These are phyloP conservation scores for Wakefieldia striispora DNA, from an alignment of 768 basidiomycete genomes.

Conservation along the genomic window DNA sequence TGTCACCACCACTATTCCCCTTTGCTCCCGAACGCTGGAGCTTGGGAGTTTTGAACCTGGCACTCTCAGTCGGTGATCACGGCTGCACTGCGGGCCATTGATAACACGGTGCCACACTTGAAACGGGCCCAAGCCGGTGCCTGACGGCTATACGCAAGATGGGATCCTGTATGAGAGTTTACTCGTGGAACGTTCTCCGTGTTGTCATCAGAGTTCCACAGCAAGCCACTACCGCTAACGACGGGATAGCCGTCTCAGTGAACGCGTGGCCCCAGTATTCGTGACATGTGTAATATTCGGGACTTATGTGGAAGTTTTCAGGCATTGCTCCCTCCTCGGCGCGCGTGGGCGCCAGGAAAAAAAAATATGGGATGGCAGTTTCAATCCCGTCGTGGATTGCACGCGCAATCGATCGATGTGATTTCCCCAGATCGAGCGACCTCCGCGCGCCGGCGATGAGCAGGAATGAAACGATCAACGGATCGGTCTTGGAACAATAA, in stretches of 20 bases:
- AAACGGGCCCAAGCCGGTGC: neutral
- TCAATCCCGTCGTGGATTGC: constrained; percentile 8
- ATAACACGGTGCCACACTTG: constrained; percentile 4
- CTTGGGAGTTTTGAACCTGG: no score
- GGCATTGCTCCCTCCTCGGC: neutral
- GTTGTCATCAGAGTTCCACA: constrained; percentile 1
- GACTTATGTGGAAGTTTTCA: constrained; percentile 3
- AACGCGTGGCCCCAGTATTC: neutral
- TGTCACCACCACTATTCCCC: neutral
- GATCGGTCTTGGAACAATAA: constrained; percentile 8
- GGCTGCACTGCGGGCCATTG: constrained; percentile 11
- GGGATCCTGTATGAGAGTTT: no score
- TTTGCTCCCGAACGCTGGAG: neutral
- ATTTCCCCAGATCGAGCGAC: constrained; percentile 15
- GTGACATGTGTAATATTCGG: constrained; percentile 10
- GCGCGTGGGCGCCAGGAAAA: neutral
- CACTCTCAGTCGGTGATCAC: constrained; percentile 19
- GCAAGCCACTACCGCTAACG: neutral
- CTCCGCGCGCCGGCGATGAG: constrained; percentile 21
- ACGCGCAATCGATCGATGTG: constrained; percentile 20
- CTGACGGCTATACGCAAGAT: neutral
- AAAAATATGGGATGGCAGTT: neutral
- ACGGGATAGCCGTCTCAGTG: neutral
- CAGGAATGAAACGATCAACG: constrained; percentile 13
- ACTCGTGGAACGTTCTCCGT: no score